A percentile compares a stretch with the other conserved stretches of the same genome.
Conservation (phyloP, 805 yeast genomes). For the Candida bentonensis region DNA sequence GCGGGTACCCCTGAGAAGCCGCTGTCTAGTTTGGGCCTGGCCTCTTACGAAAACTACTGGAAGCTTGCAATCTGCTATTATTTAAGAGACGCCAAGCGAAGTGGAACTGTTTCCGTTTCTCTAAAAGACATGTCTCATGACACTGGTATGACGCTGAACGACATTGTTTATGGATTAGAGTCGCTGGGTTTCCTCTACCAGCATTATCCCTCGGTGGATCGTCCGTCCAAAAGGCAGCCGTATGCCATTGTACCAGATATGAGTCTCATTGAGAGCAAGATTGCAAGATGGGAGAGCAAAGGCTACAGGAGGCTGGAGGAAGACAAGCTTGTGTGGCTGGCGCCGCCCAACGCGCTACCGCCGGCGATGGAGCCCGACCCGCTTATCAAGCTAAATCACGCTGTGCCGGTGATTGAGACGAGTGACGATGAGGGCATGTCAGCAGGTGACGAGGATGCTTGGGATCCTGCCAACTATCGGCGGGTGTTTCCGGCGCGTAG, state of each 20-base stretch:
- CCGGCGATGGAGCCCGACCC: too few species aligned
- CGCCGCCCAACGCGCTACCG: too few species aligned
- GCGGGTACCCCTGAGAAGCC: slow-evolving; percentile 96
- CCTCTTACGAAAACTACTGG: slow-evolving; percentile 86
- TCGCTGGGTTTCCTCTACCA: slow-evolving; percentile 34
- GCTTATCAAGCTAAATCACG: too few species aligned
- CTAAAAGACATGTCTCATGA: slow-evolving; percentile 47
- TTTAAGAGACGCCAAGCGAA: slow-evolving; percentile 17
- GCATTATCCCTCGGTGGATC: neutral
- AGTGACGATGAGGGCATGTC: neutral
- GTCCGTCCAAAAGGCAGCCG: neutral
- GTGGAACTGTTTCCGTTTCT: slow-evolving; percentile 22
- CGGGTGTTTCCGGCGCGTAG: neutral
- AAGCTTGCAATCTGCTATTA: slow-evolving; percentile 44
- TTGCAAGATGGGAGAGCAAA: neutral
- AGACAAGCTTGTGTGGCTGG: neutral
- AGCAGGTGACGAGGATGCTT: neutral
- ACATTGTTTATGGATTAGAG: slow-evolving; percentile 78
- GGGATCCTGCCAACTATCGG: neutral
- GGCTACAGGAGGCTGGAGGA: neutral
- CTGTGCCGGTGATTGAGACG: neutral
- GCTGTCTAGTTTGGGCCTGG: slow-evolving; percentile 67
- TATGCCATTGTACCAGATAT: neutral
- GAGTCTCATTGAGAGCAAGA: neutral
- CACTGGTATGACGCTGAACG: slow-evolving; percentile 81